These are phyloP conservation scores for Serendipita sp. DNA, from an alignment of 768 basidiomycete species.

Conservation along the genomic window DNA sequence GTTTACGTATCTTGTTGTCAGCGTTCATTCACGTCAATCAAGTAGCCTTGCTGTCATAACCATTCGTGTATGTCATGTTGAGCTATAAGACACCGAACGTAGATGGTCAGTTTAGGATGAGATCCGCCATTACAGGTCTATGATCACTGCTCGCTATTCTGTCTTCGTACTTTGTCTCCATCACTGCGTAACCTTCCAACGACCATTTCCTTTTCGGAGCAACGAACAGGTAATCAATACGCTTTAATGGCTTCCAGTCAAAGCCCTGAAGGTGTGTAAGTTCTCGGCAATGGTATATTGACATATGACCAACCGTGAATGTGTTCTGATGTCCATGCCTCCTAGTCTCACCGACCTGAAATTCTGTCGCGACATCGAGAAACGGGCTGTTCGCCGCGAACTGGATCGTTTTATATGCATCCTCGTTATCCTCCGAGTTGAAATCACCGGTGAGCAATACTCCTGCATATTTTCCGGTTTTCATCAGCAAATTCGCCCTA, in stretches of 20 bases:
- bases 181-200: background rate
- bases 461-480: background rate
- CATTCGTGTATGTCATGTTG: too few relatives aligned
- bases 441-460: background rate
- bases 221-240: background rate
- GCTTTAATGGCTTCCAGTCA: conserved; percentile 1
- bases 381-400: background rate
- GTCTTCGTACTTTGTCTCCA: conserved; percentile 6
- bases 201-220: background rate
- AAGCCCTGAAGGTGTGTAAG: background rate
- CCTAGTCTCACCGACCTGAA: background rate
- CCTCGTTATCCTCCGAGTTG: background rate
- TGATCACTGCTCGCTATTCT: background rate
- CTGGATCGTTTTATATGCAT: background rate
- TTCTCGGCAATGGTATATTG: background rate
- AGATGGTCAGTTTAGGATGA: background rate
- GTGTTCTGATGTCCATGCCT: conserved; percentile 2
- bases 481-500: background rate
- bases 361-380: background rate
- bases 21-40: too few relatives aligned
- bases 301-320: background rate
- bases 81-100: too few relatives aligned
- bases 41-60: too few relatives aligned
- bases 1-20: too few relatives aligned
- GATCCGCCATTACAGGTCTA: background rate